These are phyloP conservation scores for Chaetothyriales sp. DNA, from an alignment of 2,329 filamentous ascomycete genomes.

Conservation along the genomic window DNA sequence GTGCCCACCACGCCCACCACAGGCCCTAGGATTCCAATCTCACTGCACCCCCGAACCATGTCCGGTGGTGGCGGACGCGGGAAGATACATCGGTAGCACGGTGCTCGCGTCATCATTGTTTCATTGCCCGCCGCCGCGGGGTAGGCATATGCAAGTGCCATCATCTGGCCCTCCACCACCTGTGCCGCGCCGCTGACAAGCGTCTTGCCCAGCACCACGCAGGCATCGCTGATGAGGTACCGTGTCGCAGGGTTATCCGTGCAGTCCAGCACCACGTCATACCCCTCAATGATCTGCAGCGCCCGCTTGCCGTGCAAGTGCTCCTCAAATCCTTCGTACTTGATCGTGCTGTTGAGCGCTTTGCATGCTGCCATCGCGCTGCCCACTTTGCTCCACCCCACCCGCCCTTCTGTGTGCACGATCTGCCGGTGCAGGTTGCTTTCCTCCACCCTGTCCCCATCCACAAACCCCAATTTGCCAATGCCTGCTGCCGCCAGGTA, in stretches of 20 bases:
- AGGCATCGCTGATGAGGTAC: slow-evolving; percentile 84
- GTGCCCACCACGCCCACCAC: slow-evolving; percentile 91
- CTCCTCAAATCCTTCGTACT: slow-evolving; percentile 7
- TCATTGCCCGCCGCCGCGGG: not conserved
- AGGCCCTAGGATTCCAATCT: slow-evolving; percentile 82
- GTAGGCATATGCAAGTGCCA: slow-evolving; percentile 74
- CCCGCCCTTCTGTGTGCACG: slow-evolving; percentile 56
- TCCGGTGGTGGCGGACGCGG: slow-evolving; percentile 73
- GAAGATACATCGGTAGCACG: slow-evolving; percentile 91
- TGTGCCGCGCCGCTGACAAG: slow-evolving; percentile 84
- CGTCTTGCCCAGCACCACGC: slow-evolving; percentile 63
- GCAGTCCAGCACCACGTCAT: slow-evolving; percentile 76
- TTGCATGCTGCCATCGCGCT: slow-evolving; percentile 10
- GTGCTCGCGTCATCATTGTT: slow-evolving; percentile 38
- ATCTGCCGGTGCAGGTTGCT: slow-evolving; percentile 93
- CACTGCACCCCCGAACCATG: slow-evolving; percentile 72
- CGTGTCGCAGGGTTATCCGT: slow-evolving; percentile 86
- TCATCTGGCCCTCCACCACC: slow-evolving; percentile 76
- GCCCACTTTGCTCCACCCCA: slow-evolving; percentile 29
- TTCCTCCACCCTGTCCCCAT: slow-evolving; percentile 74
- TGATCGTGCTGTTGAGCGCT: slow-evolving; percentile 13
- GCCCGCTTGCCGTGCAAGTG: slow-evolving; percentile 2
- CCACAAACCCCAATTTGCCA: slow-evolving; percentile 68
- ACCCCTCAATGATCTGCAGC: not conserved
- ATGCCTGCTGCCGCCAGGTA: slow-evolving; percentile 86